phyloP scores from a whole-genome alignment of 2,329 filamentous ascomycete species.

The Aspergillus glaucus region DNA sequence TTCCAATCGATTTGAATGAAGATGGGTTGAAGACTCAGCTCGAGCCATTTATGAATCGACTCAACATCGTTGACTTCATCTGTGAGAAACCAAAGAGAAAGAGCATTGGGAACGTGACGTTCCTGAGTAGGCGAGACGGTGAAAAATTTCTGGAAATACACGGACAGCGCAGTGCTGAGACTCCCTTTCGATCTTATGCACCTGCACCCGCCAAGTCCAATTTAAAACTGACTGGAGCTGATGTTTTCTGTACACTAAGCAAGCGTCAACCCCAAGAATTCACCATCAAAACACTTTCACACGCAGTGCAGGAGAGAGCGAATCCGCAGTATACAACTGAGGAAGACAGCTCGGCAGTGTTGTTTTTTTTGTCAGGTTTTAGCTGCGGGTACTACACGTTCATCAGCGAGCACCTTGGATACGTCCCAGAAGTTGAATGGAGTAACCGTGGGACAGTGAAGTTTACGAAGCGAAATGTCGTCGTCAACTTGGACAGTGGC shows the following conservation, averaged over 20 bases:
- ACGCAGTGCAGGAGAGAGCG: slow-evolving; percentile 21
- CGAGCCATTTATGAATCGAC: slow-evolving; percentile 27
- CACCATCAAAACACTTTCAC: slow-evolving; percentile 31
- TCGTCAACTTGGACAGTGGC: slow-evolving; percentile 28
- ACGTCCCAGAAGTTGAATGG: slow-evolving; percentile 26
- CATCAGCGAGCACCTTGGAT: slow-evolving; percentile 30
- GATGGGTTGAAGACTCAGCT: slow-evolving; percentile 39
- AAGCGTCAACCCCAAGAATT: slow-evolving; percentile 30
- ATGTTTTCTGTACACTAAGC: slow-evolving; percentile 26
- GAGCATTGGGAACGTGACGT: slow-evolving; percentile 41
- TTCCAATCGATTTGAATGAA: slow-evolving; percentile 38
- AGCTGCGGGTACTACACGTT: slow-evolving; percentile 47
- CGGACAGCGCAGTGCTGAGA: slow-evolving; percentile 13
- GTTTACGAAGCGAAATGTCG: slow-evolving; percentile 41
- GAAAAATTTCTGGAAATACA: slow-evolving; percentile 37
- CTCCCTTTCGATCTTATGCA: background rate
- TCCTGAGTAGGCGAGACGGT: slow-evolving; percentile 37
- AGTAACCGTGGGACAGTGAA: slow-evolving; percentile 15
- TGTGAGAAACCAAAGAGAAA: slow-evolving; percentile 40
- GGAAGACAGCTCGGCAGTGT: slow-evolving; percentile 8
- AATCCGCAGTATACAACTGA: slow-evolving; percentile 8
- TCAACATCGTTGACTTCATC: slow-evolving; percentile 39
- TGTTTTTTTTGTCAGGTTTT: slow-evolving; percentile 13
- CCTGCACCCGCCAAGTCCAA: slow-evolving; percentile 3
- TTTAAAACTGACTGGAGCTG: slow-evolving; percentile 12